These are phyloP conservation scores for Pythium guiyangense DNA, from an alignment of 352 stramenopile species.

Conservation along the genomic window DNA sequence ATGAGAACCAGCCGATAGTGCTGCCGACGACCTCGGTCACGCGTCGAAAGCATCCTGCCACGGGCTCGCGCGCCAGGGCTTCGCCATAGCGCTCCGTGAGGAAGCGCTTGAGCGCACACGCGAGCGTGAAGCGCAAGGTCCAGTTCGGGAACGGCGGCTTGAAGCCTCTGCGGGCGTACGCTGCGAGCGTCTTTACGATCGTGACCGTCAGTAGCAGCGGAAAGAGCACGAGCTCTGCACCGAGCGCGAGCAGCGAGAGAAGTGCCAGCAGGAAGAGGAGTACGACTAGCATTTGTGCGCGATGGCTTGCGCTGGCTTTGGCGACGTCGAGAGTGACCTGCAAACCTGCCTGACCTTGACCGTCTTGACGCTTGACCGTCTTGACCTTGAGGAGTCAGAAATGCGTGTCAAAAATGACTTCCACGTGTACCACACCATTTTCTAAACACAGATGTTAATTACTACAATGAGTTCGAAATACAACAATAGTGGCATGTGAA, in stretches of 20 bases:
- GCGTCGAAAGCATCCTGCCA: conserved; percentile 11
- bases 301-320: no score
- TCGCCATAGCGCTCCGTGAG: conserved; percentile 20
- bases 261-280: no score
- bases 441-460: no score
- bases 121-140: conserved; percentile 38
- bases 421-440: no score
- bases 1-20: conserved; percentile 19
- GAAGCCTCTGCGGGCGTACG: conserved; percentile 4
- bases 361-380: no score
- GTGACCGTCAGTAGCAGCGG: conserved; percentile 12
- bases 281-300: not conserved
- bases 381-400: no score
- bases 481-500: no score
- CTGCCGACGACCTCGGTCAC: conserved; percentile 19
- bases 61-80: conserved; percentile 12
- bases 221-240: conserved; percentile 13
- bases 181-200: conserved; percentile 7
- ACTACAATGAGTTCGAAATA: no score
- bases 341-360: no score
- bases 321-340: no score
- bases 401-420: no score
- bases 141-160: conserved; percentile 19
- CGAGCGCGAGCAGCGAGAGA: not conserved
- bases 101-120: conserved; percentile 21